Conservation (phyloP, 2,329 filamentous ascomycete genomes). For the Beauveria asiatica region DNA sequence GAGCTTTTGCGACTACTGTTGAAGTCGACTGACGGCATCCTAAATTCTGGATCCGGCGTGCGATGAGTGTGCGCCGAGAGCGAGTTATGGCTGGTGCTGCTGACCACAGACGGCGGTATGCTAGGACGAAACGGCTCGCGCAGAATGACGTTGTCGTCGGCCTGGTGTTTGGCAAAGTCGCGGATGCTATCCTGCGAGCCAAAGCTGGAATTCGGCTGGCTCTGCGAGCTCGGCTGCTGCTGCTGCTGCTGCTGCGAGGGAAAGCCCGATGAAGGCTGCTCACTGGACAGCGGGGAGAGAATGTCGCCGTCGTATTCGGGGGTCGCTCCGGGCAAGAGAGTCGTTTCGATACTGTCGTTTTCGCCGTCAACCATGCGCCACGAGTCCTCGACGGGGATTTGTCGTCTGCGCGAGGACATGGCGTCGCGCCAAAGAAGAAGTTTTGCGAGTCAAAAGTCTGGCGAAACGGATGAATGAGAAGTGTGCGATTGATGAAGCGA, state of each 20-base stretch:
- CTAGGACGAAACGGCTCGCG: slow-evolving; percentile 48
- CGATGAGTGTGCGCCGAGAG: slow-evolving; percentile 20
- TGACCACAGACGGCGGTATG: slow-evolving; percentile 28
- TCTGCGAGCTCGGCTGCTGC: slow-evolving; percentile 32
- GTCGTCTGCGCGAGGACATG: slow-evolving; percentile 15
- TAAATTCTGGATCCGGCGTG: slow-evolving; percentile 42
- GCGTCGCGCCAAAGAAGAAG: background rate
- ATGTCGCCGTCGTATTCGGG: slow-evolving; percentile 30
- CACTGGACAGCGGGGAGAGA: slow-evolving; percentile 29
- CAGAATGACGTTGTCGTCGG: slow-evolving; percentile 47
- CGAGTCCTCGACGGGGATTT: slow-evolving; percentile 39
- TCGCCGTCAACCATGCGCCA: slow-evolving; percentile 56
- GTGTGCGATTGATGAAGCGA: background rate
- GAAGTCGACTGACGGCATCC: slow-evolving; percentile 42
- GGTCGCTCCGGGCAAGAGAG: slow-evolving; percentile 37
- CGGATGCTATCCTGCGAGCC: slow-evolving; percentile 48
- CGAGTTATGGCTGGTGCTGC: slow-evolving; percentile 4
- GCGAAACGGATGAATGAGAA: background rate
- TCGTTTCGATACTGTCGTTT: slow-evolving; percentile 52
- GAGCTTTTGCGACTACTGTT: slow-evolving; percentile 29
- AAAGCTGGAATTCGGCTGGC: slow-evolving; percentile 28
- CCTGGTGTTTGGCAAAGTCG: slow-evolving; percentile 43
- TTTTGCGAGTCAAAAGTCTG: background rate
- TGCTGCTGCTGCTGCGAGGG: slow-evolving; percentile 26
- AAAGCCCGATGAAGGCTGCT: slow-evolving; percentile 24